These are phyloP conservation scores for Didymellaceae sp. DNA, from an alignment of 2,329 filamentous ascomycete genomes.

Conservation along the genomic window DNA sequence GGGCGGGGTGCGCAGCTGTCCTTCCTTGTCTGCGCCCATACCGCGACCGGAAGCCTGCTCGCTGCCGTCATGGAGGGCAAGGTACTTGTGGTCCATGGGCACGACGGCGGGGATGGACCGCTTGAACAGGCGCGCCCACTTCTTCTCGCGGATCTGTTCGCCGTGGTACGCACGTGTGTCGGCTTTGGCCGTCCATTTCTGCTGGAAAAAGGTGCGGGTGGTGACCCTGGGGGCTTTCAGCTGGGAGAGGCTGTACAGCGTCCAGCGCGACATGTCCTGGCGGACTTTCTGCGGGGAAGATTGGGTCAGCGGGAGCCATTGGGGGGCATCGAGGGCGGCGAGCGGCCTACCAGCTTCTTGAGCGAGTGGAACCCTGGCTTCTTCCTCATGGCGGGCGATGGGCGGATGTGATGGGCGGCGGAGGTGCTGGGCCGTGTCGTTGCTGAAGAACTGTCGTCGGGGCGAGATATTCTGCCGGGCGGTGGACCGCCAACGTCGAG, in stretches of 20 bases:
- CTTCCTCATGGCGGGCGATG: conserved; percentile 52
- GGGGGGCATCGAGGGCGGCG: background rate
- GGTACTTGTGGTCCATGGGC: conserved; percentile 80
- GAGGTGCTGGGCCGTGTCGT: background rate
- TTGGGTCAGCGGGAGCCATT: no score
- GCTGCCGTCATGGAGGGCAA: conserved; percentile 82
- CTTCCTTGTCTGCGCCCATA: conserved; percentile 62
- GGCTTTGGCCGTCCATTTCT: conserved; percentile 95
- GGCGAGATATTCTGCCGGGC: background rate
- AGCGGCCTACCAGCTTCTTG: conserved; percentile 64
- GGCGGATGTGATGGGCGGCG: background rate
- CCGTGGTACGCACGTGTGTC: conserved; percentile 87
- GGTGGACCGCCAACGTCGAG: background rate
- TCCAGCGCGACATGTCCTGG: conserved; percentile 97
- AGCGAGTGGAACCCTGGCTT: conserved; percentile 68
- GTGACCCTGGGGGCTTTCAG: conserved; percentile 52
- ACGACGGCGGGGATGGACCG: conserved; percentile 81
- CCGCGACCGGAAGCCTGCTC: conserved; percentile 84
- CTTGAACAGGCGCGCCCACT: conserved; percentile 94
- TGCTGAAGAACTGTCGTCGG: background rate
- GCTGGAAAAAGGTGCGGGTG: conserved; percentile 83
- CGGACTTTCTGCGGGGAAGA: conserved; percentile 78
- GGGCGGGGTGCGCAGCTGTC: conserved; percentile 31
- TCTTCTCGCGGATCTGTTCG: conserved; percentile 89
- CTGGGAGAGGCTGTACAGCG: conserved; percentile 84